A percentile compares a stretch with the other conserved stretches of the same genome.
Conservation (phyloP, 2,329 filamentous ascomycete genomes). For the Colletotrichum sp. region DNA sequence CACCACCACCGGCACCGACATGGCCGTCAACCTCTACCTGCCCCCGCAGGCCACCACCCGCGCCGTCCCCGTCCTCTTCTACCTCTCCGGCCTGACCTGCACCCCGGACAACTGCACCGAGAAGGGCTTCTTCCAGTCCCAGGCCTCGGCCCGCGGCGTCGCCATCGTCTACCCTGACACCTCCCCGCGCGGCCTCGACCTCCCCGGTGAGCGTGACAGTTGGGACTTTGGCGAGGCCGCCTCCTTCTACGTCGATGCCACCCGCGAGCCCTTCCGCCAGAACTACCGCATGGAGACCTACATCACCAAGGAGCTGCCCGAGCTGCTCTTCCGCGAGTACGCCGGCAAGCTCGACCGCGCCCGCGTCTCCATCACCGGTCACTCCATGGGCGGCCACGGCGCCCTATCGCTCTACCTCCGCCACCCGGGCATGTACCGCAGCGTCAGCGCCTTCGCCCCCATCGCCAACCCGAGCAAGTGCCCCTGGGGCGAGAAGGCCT, state of each 20-base stretch:
- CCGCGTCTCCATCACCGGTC: slow-evolving; percentile 84
- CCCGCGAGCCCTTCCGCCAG: slow-evolving; percentile 70
- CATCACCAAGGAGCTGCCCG: slow-evolving; percentile 85
- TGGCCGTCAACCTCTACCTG: slow-evolving; percentile 92
- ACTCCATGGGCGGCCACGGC: slow-evolving; percentile 97
- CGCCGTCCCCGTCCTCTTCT: slow-evolving; percentile 83
- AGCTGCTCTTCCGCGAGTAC: slow-evolving; percentile 74
- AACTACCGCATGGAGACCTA: slow-evolving; percentile 97
- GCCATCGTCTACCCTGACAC: slow-evolving; percentile 97
- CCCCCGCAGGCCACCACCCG: slow-evolving; percentile 69
- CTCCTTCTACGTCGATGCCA: slow-evolving; percentile 94
- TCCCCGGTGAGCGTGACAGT: slow-evolving; percentile 82
- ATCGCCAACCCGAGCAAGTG: slow-evolving; percentile 85
- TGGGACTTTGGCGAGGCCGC: slow-evolving; percentile 94
- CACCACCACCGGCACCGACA: slow-evolving; percentile 78
- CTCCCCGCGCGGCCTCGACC: slow-evolving; percentile 81
- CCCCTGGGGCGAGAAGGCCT: slow-evolving; percentile 96
- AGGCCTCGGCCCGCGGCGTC: slow-evolving; percentile 79
- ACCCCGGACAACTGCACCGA: slow-evolving; percentile 85
- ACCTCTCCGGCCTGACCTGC: slow-evolving; percentile 93
- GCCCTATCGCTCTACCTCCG: slow-evolving; percentile 91
- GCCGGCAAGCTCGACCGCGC: slow-evolving; percentile 67
- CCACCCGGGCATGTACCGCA: slow-evolving; percentile 88
- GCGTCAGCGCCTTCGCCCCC: slow-evolving; percentile 87
- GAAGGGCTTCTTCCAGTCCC: slow-evolving; percentile 89